Base-by-base conservation (phyloP, 2,329 filamentous ascomycete species). In the Xylaria sp. region DNA sequence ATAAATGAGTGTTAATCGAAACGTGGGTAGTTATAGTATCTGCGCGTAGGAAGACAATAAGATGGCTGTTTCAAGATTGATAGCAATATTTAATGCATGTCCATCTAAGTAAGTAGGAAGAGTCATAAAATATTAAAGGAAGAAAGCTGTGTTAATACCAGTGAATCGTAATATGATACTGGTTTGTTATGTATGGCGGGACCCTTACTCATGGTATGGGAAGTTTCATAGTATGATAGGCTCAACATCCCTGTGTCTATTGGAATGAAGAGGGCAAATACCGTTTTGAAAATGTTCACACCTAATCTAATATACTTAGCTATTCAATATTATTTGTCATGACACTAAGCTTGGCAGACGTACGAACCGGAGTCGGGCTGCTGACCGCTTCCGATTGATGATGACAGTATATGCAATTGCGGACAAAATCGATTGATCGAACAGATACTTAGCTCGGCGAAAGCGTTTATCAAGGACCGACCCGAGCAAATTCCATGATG, bases 321-420 rank as follows among this genome's bases (percentile, higher is more conserved):
- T n/a, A 13, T 20, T 5, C 7, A 22, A 22, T 44, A 42, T 20
- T 29, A 55, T 55, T 55, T 55, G 53, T 55, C 33, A 55, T 15
- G 13, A 9, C 15, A 39, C 3, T 42, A 29, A 29, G 22, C 29
- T 39, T 55, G 36, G 53, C 36, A 55, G 22, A 42, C 5, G 7
- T 17, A 17, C 11, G 22, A 42, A 27, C 25, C 57, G 63, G 63
- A 53, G 15, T 66, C 57, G 63, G 63, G 15, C 29, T 61, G 15
- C 51, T 66, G 4, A 3, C 27, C 13, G 11, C 45, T 27, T 31
- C 58, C 53, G 63, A 10, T 20, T 29, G 11, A 29, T 20, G 2
- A 6, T 29, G 36, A 25, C 22, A 5, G n/a, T 20, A 5, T 25
- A 15, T 4, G 11, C 0, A 25, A 54, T 51, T 44, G 51, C 38